Evolutionary conservation across 2,329 filamentous ascomycete genomes (phyloP).

Genomic region (Sarocladium kiliense): DNA sequence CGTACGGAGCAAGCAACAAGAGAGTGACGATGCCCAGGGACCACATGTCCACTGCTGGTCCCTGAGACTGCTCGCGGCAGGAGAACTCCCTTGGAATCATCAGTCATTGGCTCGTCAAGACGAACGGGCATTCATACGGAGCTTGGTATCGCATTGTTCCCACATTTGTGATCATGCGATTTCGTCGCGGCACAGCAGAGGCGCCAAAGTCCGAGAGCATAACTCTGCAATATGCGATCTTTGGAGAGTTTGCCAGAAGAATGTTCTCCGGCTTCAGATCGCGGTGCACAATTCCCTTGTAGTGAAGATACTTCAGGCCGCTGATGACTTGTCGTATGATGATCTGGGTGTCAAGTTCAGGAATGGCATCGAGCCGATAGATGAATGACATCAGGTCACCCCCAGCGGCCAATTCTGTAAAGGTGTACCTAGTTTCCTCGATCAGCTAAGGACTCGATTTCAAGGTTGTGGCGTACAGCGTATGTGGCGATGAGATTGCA

Average conservation of each 20-base stretch:
- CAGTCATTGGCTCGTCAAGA: neutral
- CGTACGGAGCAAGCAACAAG: slow-evolving; percentile 24
- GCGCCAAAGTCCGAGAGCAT: slow-evolving; percentile 49
- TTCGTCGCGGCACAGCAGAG: slow-evolving; percentile 35
- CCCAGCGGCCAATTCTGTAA: slow-evolving; percentile 51
- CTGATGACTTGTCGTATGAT: slow-evolving; percentile 43
- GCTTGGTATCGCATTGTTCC: slow-evolving; percentile 44
- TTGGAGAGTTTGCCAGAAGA: slow-evolving; percentile 41
- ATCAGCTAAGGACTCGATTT: neutral
- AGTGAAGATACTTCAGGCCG: slow-evolving; percentile 42
- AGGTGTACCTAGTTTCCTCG: slow-evolving; percentile 38
- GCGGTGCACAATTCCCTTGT: slow-evolving; percentile 44
- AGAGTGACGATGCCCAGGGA: slow-evolving; percentile 43
- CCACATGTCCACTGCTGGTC: slow-evolving; percentile 44
- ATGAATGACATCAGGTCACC: slow-evolving; percentile 49
- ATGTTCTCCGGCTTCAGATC: slow-evolving; percentile 53
- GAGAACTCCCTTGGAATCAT: slow-evolving; percentile 32
- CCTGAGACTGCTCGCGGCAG: slow-evolving; percentile 20
- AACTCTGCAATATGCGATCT: slow-evolving; percentile 35
- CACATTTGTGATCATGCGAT: slow-evolving; percentile 37
- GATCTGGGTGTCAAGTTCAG: slow-evolving; percentile 37
- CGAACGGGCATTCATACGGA: slow-evolving; percentile 32
- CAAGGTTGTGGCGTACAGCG: slow-evolving; percentile 33
- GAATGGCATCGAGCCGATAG: slow-evolving; percentile 26
- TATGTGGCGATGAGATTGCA: slow-evolving; percentile 42